Percentiles rank a stretch among this genome's conserved stretches.
These are phyloP conservation scores for Myxozyma vanderwaltii DNA, from an alignment of 805 yeast species.

Conservation along the genomic window DNA sequence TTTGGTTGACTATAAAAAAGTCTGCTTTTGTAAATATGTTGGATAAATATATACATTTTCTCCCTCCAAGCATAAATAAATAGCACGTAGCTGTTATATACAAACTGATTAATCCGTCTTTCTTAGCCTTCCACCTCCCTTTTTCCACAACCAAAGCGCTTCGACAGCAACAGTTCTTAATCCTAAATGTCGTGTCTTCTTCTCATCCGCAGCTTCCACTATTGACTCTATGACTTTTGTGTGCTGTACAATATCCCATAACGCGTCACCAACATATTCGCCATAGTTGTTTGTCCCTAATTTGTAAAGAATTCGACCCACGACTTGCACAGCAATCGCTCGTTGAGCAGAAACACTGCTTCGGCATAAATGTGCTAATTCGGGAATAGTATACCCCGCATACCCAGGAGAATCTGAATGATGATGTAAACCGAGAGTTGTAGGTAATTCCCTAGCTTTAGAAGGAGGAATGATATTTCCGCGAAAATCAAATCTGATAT, in stretches of 20 bases:
- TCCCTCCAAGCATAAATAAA: no score
- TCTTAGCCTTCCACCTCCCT: conserved; percentile 36
- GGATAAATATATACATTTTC: not conserved
- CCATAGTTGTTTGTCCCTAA: conserved; percentile 58
- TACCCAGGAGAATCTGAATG: conserved; percentile 85
- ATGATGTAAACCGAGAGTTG: conserved; percentile 78
- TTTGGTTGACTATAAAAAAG: not conserved
- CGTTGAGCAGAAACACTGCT: conserved; percentile 84
- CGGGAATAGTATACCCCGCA: conserved; percentile 90
- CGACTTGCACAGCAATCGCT: conserved; percentile 78
- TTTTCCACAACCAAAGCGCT: conserved; percentile 86
- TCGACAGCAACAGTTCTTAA: conserved; percentile 83
- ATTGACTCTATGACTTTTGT: conserved; percentile 65
- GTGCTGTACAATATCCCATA: conserved; percentile 73
- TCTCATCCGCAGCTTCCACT: conserved; percentile 64
- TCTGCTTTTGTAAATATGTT: not conserved
- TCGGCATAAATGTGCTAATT: conserved; percentile 74
- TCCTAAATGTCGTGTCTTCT: conserved; percentile 62
- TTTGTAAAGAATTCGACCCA: conserved; percentile 85
- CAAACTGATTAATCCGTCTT: conserved; percentile 23
- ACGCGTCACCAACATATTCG: conserved; percentile 52
- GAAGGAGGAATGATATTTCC: conserved; percentile 72
- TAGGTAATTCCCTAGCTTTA: conserved; percentile 53
- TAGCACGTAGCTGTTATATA: no score
- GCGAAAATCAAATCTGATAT: conserved; percentile 82